phyloP scores from a whole-genome alignment of 192 early-diverging fungal genomes.

The Coemansia sp. region DNA sequence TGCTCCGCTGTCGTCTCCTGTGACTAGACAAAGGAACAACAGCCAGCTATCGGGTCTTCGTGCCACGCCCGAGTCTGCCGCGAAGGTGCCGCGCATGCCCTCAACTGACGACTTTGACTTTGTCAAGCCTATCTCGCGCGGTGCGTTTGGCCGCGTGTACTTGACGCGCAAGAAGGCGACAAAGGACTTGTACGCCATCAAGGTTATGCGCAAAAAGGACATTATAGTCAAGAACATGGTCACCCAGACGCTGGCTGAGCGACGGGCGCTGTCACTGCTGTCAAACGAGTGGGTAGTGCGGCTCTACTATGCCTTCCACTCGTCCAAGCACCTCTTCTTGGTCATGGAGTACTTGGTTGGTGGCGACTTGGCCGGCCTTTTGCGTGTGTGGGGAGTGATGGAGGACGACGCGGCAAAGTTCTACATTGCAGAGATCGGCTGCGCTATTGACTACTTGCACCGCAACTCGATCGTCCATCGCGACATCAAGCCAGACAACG shows the following conservation, averaged over 20 bases:
- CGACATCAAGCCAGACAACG: conserved; percentile 83
- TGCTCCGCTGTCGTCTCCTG: conserved; percentile 36
- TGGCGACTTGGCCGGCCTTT: conserved; percentile 79
- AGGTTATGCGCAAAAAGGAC: conserved; percentile 90
- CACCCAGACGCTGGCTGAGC: conserved; percentile 87
- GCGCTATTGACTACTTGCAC: conserved; percentile 93
- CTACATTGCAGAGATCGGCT: conserved; percentile 88
- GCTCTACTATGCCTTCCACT: conserved; percentile 93
- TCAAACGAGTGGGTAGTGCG: conserved; percentile 88
- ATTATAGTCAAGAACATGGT: conserved; percentile 98
- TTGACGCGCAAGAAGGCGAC: conserved; percentile 85
- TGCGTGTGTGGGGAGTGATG: conserved; percentile 78
- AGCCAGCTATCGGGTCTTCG: conserved; percentile 49
- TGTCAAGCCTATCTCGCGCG: conserved; percentile 93
- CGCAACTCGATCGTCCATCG: conserved; percentile 88
- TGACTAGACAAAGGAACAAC: conserved; percentile 47
- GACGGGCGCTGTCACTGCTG: conserved; percentile 79
- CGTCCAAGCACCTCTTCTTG: conserved; percentile 83
- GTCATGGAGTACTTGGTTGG: conserved; percentile 94
- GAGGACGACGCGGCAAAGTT: conserved; percentile 81
- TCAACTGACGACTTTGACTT: conserved; percentile 93
- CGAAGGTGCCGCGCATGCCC: conserved; percentile 68
- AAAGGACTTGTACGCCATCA: conserved; percentile 89
- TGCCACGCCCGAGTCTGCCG: conserved; percentile 31
- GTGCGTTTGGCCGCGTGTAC: conserved; percentile 93